phyloP scores from a whole-genome alignment of 2,329 filamentous ascomycete genomes.

The Mycogone perniciosa region DNA sequence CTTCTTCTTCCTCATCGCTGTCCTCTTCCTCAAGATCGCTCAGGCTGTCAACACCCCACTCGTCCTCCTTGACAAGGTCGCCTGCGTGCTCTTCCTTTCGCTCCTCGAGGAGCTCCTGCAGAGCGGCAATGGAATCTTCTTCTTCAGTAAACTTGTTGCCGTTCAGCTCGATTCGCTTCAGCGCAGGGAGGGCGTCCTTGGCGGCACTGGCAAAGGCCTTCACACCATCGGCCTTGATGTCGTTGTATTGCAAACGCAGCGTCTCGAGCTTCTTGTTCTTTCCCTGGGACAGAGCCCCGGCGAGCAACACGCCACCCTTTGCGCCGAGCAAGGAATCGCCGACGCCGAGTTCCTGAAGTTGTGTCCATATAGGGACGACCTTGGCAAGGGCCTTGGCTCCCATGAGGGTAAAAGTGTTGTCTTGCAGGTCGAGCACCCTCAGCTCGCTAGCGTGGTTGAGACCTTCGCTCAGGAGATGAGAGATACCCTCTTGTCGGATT shows the following conservation, averaged over 20 bases:
- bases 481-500: constrained; percentile 89
- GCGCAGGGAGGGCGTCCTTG: constrained; percentile 60
- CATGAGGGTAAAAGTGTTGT: constrained; percentile 87
- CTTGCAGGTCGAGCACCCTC: constrained; percentile 80
- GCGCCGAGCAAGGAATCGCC: constrained; percentile 80
- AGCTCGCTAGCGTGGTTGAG: constrained; percentile 64
- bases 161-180: constrained; percentile 87
- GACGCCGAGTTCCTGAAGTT: constrained; percentile 76
- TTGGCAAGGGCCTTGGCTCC: constrained; percentile 74
- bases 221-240: constrained; percentile 73
- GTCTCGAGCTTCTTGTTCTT: constrained; percentile 74
- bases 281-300: constrained; percentile 64
- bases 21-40: constrained; percentile 75
- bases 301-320: constrained; percentile 69
- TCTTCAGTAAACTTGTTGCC: constrained; percentile 93
- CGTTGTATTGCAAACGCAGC: constrained; percentile 86
- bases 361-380: constrained; percentile 67
- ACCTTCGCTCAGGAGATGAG: constrained; percentile 70
- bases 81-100: constrained; percentile 70
- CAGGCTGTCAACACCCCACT: constrained; percentile 79
- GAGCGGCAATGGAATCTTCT: constrained; percentile 60
- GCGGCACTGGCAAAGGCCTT: constrained; percentile 64
- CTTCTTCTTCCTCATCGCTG: constrained; percentile 54
- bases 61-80: constrained; percentile 63
- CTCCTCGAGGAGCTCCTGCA: constrained; percentile 66